Base-by-base conservation (phyloP, 2,329 filamentous ascomycete species). In the Phialemonium atrogriseum region DNA sequence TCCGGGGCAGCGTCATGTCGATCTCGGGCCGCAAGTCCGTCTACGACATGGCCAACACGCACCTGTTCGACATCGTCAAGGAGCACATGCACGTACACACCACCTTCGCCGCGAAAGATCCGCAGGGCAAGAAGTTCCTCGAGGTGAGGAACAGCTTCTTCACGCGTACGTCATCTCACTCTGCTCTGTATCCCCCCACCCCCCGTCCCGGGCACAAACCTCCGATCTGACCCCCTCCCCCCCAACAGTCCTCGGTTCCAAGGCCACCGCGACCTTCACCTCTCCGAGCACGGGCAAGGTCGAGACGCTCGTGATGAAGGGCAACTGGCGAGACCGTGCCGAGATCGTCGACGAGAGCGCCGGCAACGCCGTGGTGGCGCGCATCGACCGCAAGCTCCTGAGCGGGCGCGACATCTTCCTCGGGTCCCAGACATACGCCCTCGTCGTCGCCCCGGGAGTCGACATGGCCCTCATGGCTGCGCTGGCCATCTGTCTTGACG, bases 401-500 rank as follows among this genome's bases (percentile, higher is more conserved):
- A 78, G 68, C 41, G 61, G 59, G 20, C 59, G 73, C 19, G 66
- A 82, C 44, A 47, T 80, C 2, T 49, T 80, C 15, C 69, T 67
- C 24, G 70, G 66, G 8, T 66, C 78, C 55, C 76, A 83, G 55
- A 79, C 76, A 4, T 84, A 84, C 42, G 68, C 63, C 2, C 63
- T 84, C 5, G 64, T 64, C 1, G 65, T 84, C 5, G 77, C 77
- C 2, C 74, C 78, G 0, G 71, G 71, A 11, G 72, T 81, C 6
- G 80, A 85, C 46, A 65, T 80, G 54, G 69, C 74, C 4, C 47
- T 84, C 27, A 69, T 84, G 41, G 73, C 66, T 0, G 80, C 78
- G 9, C 59, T 84, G 46, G 83, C 77, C 47, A 75, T 84, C 32
- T 76, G 70, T 38, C 56, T 84, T 37, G 80, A 84, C 41, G 77